These are phyloP conservation scores for Crotalaria pallida DNA, from an alignment of 306 rosid genomes.

Conservation along the genomic window DNA sequence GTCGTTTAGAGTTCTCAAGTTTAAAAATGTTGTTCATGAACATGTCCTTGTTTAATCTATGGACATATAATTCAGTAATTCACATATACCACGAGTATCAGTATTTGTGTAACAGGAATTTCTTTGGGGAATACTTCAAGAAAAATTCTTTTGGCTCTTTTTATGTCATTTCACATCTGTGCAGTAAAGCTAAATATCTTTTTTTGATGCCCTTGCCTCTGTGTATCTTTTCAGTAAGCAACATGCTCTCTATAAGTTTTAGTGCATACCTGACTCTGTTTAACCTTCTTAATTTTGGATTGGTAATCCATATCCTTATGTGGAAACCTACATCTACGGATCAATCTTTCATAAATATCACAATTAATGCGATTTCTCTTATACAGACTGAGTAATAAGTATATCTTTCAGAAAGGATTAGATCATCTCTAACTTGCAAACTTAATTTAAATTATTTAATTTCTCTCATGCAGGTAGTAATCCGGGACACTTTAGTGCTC, in stretches of 20 bases:
- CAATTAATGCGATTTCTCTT: background rate
- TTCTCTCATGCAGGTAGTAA: slow-evolving; percentile 54
- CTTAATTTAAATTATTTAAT: slow-evolving; percentile 33
- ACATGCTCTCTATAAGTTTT: background rate
- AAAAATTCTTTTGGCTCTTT: background rate
- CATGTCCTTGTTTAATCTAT: background rate
- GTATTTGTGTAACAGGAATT: background rate
- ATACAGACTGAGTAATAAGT: background rate
- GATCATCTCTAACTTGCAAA: background rate
- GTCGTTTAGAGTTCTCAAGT: background rate
- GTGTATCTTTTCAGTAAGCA: background rate
- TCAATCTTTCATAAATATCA: background rate
- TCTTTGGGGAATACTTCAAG: background rate
- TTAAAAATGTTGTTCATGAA: background rate
- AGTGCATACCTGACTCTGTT: background rate
- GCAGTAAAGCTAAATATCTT: background rate
- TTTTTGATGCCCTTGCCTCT: background rate
- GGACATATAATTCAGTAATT: background rate
- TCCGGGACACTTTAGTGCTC: slow-evolving; percentile 70
- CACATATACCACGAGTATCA: background rate
- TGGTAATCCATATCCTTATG: background rate
- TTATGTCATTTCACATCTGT: background rate
- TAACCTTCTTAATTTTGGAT: background rate
- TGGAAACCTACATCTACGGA: background rate
- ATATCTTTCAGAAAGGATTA: background rate